These are phyloP conservation scores for Pseudogymnoascus sp. DNA, from an alignment of 2,329 filamentous ascomycete genomes.

Conservation along the genomic window DNA sequence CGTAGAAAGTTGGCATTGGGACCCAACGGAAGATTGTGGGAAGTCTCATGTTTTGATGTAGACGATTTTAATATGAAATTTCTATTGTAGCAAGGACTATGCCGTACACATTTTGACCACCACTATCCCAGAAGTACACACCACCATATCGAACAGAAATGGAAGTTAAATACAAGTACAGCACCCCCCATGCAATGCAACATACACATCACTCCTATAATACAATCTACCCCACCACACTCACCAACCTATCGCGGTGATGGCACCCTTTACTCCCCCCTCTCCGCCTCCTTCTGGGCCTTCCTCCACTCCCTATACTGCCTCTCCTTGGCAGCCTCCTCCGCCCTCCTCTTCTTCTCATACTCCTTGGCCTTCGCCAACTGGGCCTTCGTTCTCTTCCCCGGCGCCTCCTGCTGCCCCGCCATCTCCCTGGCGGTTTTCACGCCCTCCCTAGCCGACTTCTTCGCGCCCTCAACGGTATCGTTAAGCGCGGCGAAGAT, in stretches of 20 bases:
- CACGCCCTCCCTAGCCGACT: slow-evolving; percentile 26
- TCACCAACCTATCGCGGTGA: not conserved
- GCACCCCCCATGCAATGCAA: slow-evolving; percentile 4
- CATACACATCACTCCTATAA: slow-evolving; percentile 6
- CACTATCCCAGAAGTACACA: not conserved
- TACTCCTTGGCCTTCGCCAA: slow-evolving; percentile 18
- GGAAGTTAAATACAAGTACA: slow-evolving; percentile 9
- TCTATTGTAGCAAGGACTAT: slow-evolving; percentile 4
- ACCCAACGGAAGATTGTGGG: not conserved
- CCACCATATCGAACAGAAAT: slow-evolving; percentile 4
- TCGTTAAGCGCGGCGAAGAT: slow-evolving; percentile 30
- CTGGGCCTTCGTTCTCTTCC: slow-evolving; percentile 17
- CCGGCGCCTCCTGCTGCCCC: slow-evolving; percentile 31
- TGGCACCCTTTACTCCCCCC: not conserved
- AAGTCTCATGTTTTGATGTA: not conserved
- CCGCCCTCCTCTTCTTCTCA: slow-evolving; percentile 21
- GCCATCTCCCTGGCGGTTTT: slow-evolving; percentile 31
- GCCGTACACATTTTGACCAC: not conserved
- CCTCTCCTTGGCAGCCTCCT: slow-evolving; percentile 17
- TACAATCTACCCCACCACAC: not conserved
- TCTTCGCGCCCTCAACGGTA: slow-evolving; percentile 29
- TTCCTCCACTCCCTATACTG: slow-evolving; percentile 13
- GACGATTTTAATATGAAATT: not conserved
- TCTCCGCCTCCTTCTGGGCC: slow-evolving; percentile 15
- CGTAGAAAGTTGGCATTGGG: not conserved